Percentiles rank a stretch among this genome's conserved stretches.
Evolutionary conservation across 1,284 basidiomycete genomes (phyloP).

Genomic region (Cutaneotrichosporon dermatis): DNA sequence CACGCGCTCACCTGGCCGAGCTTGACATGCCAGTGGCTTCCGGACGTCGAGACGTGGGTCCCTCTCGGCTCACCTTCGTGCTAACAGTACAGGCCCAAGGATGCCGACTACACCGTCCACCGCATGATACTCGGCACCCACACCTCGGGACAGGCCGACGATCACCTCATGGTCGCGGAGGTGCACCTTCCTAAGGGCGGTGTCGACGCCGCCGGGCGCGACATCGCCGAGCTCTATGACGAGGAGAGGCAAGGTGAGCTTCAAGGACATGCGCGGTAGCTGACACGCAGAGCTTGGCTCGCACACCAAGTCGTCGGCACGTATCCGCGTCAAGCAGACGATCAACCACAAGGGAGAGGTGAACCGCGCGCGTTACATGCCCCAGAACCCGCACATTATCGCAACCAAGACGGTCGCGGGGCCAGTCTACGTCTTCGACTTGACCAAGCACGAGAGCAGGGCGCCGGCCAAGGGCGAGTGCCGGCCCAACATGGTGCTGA

Average conservation of each 20-base stretch:
- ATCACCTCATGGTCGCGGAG: constrained; percentile 93
- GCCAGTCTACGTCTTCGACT: constrained; percentile 88
- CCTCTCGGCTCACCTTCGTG: not conserved
- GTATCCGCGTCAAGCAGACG: constrained; percentile 84
- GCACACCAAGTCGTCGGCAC: constrained; percentile 68
- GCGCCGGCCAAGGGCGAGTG: constrained; percentile 78
- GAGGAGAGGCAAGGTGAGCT: constrained; percentile 73
- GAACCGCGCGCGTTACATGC: constrained; percentile 97
- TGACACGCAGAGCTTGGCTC: constrained; percentile 67
- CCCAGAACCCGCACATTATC: constrained; percentile 94
- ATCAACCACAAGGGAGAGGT: constrained; percentile 97
- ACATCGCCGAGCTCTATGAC: constrained; percentile 74
- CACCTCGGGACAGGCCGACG: constrained; percentile 89
- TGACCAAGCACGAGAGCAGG: constrained; percentile 93
- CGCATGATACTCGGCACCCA: constrained; percentile 94
- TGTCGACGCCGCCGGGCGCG: constrained; percentile 56
- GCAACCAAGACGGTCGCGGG: constrained; percentile 90
- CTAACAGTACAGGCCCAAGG: constrained; percentile 55
- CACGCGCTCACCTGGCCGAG: constrained; percentile 98
- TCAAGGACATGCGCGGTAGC: not conserved
- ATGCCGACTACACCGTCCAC: constrained; percentile 88
- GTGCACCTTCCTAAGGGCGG: constrained; percentile 82
- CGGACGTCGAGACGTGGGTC: constrained; percentile 85
- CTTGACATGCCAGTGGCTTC: constrained; percentile 98
- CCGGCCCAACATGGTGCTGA: constrained; percentile 83